phyloP scores from a whole-genome alignment of 2,329 filamentous ascomycete genomes.

The Tolypocladium ophioglossoides region DNA sequence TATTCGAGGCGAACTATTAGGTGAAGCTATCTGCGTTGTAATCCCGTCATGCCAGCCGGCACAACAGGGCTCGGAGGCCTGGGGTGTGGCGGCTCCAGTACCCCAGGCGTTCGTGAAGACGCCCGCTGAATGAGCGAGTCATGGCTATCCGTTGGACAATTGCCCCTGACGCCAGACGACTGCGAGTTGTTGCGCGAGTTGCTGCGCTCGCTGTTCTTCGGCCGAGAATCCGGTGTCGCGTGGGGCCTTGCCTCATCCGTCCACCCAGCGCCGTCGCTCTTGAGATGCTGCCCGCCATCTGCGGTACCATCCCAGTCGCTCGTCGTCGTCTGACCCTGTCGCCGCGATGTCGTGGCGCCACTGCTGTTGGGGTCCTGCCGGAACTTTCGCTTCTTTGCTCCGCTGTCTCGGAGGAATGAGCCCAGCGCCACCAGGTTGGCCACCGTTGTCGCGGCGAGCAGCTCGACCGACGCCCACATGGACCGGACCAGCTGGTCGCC shows the following conservation, averaged over 20 bases:
- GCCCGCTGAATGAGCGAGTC: background rate
- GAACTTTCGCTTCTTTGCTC: constrained; percentile 82
- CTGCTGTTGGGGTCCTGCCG: constrained; percentile 30
- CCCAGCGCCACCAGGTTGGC: constrained; percentile 86
- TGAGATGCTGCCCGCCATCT: background rate
- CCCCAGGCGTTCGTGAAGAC: background rate
- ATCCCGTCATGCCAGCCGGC: too few relatives aligned
- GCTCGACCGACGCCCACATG: constrained; percentile 82
- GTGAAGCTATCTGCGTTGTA: too few relatives aligned
- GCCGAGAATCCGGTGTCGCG: background rate
- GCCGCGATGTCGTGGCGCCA: background rate
- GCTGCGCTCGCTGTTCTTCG: background rate
- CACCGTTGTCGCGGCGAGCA: constrained; percentile 76
- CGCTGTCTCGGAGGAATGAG: constrained; percentile 83
- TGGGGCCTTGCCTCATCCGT: background rate
- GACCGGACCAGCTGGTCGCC: constrained; percentile 82
- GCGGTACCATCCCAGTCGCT: background rate
- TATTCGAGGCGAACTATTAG: background rate
- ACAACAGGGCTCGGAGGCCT: too few relatives aligned
- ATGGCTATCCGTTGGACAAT: background rate
- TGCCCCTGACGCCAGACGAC: background rate
- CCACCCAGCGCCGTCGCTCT: background rate
- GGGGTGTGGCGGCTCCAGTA: background rate
- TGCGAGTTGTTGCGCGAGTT: too few relatives aligned
- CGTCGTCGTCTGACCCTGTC: background rate